Evolutionary conservation across 306 rosid genomes (phyloP).

Genomic region (Pyrus betulifolia): DNA sequence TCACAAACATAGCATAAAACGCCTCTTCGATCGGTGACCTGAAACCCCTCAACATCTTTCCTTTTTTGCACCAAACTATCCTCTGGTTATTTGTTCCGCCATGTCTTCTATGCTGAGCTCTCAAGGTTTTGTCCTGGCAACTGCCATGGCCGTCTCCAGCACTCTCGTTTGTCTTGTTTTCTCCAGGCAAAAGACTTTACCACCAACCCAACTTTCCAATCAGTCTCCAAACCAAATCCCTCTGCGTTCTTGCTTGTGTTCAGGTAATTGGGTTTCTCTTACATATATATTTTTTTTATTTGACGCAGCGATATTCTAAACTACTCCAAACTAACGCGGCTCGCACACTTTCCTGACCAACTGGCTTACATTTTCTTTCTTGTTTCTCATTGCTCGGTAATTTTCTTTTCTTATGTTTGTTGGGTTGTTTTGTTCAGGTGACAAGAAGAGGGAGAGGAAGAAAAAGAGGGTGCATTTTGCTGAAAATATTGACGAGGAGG

Average conservation of each 20-base stretch:
- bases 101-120: constrained; percentile 34
- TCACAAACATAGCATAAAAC: not conserved
- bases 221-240: constrained; percentile 6
- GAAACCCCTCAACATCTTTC: not conserved
- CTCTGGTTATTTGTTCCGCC: not conserved
- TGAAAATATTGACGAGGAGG: constrained; percentile 44
- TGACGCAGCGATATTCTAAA: too few relatives aligned
- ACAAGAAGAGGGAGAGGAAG: constrained; percentile 36
- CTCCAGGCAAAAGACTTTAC: constrained; percentile 14
- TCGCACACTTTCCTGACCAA: too few relatives aligned
- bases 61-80: not conserved
- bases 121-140: constrained; percentile 34
- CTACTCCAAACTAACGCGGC: too few relatives aligned
- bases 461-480: constrained; percentile 73
- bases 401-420: not conserved
- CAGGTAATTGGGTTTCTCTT: constrained; percentile 33
- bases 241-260: constrained; percentile 53
- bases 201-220: constrained; percentile 1
- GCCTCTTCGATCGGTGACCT: not conserved
- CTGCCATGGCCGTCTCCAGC: constrained; percentile 41
- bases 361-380: not conserved
- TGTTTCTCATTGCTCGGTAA: not conserved
- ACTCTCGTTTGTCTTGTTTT: constrained; percentile 31
- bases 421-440: constrained; percentile 9
- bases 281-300: too few relatives aligned